Evolutionary conservation across 2,329 filamentous ascomycete species (phyloP).

Genomic region (Apiospora malaysiana): DNA sequence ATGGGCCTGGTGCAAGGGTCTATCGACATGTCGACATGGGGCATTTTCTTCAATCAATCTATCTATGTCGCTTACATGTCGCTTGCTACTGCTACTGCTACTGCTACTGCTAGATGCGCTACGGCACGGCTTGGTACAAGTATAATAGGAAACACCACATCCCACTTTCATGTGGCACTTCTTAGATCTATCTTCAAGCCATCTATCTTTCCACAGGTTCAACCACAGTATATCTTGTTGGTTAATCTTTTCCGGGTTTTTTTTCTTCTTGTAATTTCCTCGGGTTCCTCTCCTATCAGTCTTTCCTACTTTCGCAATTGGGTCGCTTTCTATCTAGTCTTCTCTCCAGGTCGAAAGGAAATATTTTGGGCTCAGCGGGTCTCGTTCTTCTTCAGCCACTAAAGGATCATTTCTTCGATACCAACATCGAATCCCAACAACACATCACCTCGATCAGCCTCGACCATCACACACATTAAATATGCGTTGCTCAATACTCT

Average conservation of each 20-base stretch:
- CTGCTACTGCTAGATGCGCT: background rate
- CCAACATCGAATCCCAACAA: background rate
- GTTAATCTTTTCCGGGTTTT: constrained; percentile 37
- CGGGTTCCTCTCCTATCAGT: constrained; percentile 16
- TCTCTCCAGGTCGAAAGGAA: constrained; percentile 23
- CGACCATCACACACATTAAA: background rate
- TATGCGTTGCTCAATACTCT: constrained; percentile 33
- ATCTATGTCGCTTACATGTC: background rate
- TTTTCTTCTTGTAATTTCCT: constrained; percentile 31
- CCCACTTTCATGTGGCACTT: constrained; percentile 31
- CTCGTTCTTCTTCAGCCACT: constrained; percentile 27
- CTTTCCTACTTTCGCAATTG: constrained; percentile 21
- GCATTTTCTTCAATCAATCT: constrained; percentile 8
- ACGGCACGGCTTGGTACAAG: background rate
- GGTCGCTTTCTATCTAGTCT: constrained; percentile 18
- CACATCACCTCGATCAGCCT: background rate
- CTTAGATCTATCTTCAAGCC: constrained; percentile 32
- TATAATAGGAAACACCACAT: constrained; percentile 28
- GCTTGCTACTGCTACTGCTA: background rate
- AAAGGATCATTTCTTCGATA: background rate
- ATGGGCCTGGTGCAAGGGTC: background rate
- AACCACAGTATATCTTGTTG: constrained; percentile 24
- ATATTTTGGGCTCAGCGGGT: background rate
- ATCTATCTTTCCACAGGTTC: constrained; percentile 20
- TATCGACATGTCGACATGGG: background rate